Evolutionary conservation across 2,329 filamentous ascomycete species (phyloP).

Genomic region (Exophiala viscosa): DNA sequence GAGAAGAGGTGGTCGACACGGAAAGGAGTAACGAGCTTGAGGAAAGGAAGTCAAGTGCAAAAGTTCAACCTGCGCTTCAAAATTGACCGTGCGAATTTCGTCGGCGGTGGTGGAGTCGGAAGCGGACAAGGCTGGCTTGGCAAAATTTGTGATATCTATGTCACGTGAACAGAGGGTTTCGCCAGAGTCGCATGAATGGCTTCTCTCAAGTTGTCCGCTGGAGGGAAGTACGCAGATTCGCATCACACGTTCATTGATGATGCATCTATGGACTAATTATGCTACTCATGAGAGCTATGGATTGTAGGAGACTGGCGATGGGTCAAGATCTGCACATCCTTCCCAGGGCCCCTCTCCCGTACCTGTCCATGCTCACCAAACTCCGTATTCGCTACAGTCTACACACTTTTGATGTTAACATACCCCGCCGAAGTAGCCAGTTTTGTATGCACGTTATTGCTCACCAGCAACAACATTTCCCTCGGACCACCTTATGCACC

Average conservation of each 20-base stretch:
- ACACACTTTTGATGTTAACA: conserved; percentile 5
- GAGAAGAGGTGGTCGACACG: not conserved
- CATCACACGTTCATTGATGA: not conserved
- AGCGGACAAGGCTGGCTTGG: too few relatives aligned
- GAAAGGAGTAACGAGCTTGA: not conserved
- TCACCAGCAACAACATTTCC: not conserved
- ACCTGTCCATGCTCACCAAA: not conserved
- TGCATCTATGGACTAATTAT: conserved; percentile 2
- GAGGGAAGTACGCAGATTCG: too few relatives aligned
- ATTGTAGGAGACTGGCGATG: not conserved
- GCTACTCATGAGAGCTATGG: conserved; percentile 12
- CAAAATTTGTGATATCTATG: too few relatives aligned
- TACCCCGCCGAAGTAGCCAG: not conserved
- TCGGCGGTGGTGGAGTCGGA: too few relatives aligned
- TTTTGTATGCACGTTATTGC: not conserved
- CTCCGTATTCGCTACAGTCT: not conserved
- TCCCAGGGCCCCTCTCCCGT: not conserved
- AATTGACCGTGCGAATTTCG: too few relatives aligned
- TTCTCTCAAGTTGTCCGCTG: too few relatives aligned
- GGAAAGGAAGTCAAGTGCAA: not conserved
- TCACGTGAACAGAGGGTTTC: too few relatives aligned
- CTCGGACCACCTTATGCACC: too few relatives aligned
- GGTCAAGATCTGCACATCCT: conserved; percentile 22
- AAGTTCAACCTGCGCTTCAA: not conserved
- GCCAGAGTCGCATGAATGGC: too few relatives aligned